phyloP scores from a whole-genome alignment of 257 asterid genomes.

The Plantago ovata region DNA sequence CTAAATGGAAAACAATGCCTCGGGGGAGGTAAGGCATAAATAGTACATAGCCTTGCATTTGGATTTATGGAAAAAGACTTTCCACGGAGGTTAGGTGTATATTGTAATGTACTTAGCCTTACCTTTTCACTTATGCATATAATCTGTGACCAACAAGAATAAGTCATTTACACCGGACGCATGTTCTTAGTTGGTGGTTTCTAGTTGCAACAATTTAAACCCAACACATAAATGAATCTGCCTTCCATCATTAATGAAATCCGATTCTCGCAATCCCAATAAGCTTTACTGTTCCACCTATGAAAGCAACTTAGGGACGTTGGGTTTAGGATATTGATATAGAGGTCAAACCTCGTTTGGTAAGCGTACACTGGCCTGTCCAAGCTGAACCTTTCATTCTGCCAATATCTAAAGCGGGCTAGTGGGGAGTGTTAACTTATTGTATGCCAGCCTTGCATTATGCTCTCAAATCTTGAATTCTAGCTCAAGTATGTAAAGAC shows the following conservation, averaged over 20 bases:
- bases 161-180: background rate
- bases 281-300: background rate
- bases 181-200: too few species aligned
- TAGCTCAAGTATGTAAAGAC: background rate
- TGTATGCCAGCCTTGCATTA: constrained; percentile 3
- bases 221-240: background rate
- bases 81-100: background rate
- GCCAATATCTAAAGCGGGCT: background rate
- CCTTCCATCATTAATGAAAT: background rate
- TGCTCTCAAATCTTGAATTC: background rate
- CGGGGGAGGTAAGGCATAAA: background rate
- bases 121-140: background rate
- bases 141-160: background rate
- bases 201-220: too few species aligned
- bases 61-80: background rate
- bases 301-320: background rate
- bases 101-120: background rate
- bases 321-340: too few species aligned
- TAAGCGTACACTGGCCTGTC: background rate
- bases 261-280: background rate
- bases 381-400: constrained; percentile 6
- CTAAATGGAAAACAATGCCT: background rate
- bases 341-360: too few species aligned
- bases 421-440: background rate
- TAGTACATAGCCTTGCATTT: background rate